These are phyloP conservation scores for Sugiyamaella lignohabitans DNA, from an alignment of 805 yeast species.

Conservation along the genomic window DNA sequence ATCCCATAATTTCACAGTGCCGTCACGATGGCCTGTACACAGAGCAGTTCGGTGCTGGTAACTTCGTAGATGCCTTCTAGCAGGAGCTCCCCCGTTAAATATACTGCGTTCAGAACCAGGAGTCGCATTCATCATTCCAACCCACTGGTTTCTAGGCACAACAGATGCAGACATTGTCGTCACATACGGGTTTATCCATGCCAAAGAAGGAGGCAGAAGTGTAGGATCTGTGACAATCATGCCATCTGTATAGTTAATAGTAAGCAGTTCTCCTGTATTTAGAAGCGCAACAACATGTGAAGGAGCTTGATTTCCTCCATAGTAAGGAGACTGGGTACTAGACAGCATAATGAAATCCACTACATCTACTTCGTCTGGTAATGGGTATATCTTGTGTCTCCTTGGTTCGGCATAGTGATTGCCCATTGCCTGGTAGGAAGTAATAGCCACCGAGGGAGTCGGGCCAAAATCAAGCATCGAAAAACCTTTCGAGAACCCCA, in stretches of 20 bases:
- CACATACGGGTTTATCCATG: constrained; percentile 71
- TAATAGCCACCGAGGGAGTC: constrained; percentile 66
- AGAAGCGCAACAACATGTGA: constrained; percentile 50
- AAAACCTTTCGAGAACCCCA: constrained; percentile 39
- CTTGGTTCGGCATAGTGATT: constrained; percentile 60
- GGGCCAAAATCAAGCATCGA: constrained; percentile 68
- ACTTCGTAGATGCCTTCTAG: constrained; percentile 41
- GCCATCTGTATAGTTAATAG: constrained; percentile 54
- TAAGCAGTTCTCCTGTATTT: constrained; percentile 58
- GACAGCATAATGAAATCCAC: constrained; percentile 50
- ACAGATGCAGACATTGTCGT: constrained; percentile 49
- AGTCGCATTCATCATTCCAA: constrained; percentile 58
- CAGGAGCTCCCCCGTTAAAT: constrained; percentile 76
- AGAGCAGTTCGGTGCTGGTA: constrained; percentile 51
- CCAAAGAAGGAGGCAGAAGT: constrained; percentile 71
- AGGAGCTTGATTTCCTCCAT: constrained; percentile 77
- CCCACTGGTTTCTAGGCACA: constrained; percentile 65
- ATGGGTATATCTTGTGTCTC: constrained; percentile 50
- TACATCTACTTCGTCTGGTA: constrained; percentile 39
- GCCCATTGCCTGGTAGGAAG: constrained; percentile 80
- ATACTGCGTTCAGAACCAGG: constrained; percentile 38
- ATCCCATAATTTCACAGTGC: constrained; percentile 75
- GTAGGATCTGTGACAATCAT: constrained; percentile 45
- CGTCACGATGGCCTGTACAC: constrained; percentile 79
- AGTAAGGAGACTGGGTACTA: constrained; percentile 57